A percentile compares a stretch with the other conserved stretches of the same genome.
These are phyloP conservation scores for Colletotrichum echinochloae DNA, from an alignment of 2,329 filamentous ascomycete species.

Conservation along the genomic window DNA sequence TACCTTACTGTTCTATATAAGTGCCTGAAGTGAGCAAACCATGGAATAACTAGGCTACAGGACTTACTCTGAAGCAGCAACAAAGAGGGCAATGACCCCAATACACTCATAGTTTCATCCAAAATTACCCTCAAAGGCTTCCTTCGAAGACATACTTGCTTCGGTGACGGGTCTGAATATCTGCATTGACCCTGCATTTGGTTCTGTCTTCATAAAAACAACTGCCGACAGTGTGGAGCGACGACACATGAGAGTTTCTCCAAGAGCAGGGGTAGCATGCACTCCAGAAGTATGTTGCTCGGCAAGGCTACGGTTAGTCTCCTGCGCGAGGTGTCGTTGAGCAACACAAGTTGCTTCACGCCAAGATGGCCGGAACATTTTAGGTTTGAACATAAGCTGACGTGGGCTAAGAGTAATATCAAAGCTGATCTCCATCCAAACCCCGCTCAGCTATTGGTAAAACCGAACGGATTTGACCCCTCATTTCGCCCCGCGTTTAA, in stretches of 20 bases:
- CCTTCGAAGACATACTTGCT: too few species aligned
- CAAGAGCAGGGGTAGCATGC: slow-evolving; percentile 18
- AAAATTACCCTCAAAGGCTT: too few species aligned
- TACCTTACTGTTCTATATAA: too few species aligned
- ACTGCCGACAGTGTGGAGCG: slow-evolving; percentile 1
- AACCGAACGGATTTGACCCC: slow-evolving; percentile 25
- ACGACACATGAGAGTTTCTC: neutral
- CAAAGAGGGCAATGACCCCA: too few species aligned
- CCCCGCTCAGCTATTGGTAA: slow-evolving; percentile 25
- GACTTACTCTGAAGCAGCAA: too few species aligned
- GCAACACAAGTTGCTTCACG: neutral
- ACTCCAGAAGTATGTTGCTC: slow-evolving; percentile 27
- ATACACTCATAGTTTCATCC: too few species aligned
- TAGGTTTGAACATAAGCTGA: slow-evolving; percentile 6
- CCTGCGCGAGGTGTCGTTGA: neutral
- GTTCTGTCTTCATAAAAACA: too few species aligned
- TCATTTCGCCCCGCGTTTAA: slow-evolving; percentile 34
- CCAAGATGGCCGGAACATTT: neutral
- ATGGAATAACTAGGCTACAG: too few species aligned
- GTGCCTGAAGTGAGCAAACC: too few species aligned
- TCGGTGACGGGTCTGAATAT: too few species aligned
- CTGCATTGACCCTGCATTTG: too few species aligned
- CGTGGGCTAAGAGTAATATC: slow-evolving; percentile 21
- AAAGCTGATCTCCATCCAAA: neutral
- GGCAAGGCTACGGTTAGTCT: slow-evolving; percentile 2